phyloP scores from a whole-genome alignment of 768 basidiomycete species.

The Suillus plorans region DNA sequence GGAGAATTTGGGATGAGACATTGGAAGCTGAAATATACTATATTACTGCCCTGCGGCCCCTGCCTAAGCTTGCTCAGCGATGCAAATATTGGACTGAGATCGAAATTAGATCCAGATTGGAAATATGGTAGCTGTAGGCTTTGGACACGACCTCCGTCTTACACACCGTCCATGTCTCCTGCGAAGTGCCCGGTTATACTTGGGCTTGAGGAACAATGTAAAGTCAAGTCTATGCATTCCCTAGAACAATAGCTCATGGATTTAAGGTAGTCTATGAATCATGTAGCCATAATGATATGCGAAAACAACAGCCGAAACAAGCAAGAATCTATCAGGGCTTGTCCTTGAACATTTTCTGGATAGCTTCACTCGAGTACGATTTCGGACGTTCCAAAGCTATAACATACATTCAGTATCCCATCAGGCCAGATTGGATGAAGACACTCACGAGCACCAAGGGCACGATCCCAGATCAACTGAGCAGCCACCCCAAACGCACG shows the following conservation, averaged over 20 bases:
- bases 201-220: not conserved
- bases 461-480: conserved; percentile 92
- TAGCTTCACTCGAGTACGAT: conserved; percentile 81
- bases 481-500: conserved; percentile 89
- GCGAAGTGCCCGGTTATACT: too few relatives aligned
- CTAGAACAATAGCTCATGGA: not conserved
- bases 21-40: not conserved
- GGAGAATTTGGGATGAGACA: not conserved
- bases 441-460: conserved; percentile 82
- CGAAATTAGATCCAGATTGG: too few relatives aligned
- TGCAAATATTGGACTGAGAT: too few relatives aligned
- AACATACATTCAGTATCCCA: not conserved
- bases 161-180: too few relatives aligned
- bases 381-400: conserved; percentile 87
- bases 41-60: too few relatives aligned
- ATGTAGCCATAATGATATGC: conserved; percentile 2
- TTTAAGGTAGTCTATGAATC: conserved; percentile 1
- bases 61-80: too few relatives aligned
- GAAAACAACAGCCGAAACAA: not conserved
- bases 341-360: conserved; percentile 74
- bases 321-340: conserved; percentile 9
- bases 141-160: too few relatives aligned
- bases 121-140: too few relatives aligned
- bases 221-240: not conserved
- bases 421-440: not conserved